Conservation (phyloP, 805 yeast species). For the Myxozyma neglecta region DNA sequence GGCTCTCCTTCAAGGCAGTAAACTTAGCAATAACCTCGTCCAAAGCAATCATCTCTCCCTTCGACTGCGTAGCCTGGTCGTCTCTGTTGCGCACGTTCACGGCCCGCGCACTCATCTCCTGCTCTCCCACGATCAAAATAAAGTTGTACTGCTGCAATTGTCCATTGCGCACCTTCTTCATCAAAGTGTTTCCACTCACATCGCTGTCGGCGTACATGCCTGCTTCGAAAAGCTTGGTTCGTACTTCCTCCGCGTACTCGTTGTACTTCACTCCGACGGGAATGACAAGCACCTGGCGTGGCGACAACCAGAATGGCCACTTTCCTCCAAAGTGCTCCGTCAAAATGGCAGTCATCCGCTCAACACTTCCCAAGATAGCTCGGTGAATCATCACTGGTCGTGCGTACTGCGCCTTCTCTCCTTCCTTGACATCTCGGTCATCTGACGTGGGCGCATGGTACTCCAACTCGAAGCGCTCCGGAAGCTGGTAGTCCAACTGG, state of each 20-base stretch:
- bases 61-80: slow-evolving; percentile 79
- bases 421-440: slow-evolving; percentile 40
- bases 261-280: slow-evolving; percentile 95
- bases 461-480: slow-evolving; percentile 73
- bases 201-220: slow-evolving; percentile 94
- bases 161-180: slow-evolving; percentile 97
- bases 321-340: slow-evolving; percentile 98
- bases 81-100: slow-evolving; percentile 98
- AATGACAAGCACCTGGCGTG: slow-evolving; percentile 93
- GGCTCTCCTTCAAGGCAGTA: slow-evolving; percentile 63
- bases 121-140: slow-evolving; percentile 95
- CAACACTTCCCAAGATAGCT: slow-evolving; percentile 97
- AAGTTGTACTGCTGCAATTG: slow-evolving; percentile 93
- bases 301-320: slow-evolving; percentile 99
- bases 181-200: slow-evolving; percentile 90
- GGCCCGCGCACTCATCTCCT: slow-evolving; percentile 72
- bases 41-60: slow-evolving; percentile 73
- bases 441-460: slow-evolving; percentile 47
- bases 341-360: slow-evolving; percentile 98
- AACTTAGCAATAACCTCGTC: slow-evolving; percentile 72
- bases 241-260: slow-evolving; percentile 84
- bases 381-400: slow-evolving; percentile 99
- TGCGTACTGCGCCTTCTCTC: slow-evolving; percentile 47
- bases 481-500: slow-evolving; percentile 92
- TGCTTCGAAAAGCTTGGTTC: slow-evolving; percentile 55